Base-by-base conservation (phyloP, 306 rosid species). In the Vigna mungo region DNA sequence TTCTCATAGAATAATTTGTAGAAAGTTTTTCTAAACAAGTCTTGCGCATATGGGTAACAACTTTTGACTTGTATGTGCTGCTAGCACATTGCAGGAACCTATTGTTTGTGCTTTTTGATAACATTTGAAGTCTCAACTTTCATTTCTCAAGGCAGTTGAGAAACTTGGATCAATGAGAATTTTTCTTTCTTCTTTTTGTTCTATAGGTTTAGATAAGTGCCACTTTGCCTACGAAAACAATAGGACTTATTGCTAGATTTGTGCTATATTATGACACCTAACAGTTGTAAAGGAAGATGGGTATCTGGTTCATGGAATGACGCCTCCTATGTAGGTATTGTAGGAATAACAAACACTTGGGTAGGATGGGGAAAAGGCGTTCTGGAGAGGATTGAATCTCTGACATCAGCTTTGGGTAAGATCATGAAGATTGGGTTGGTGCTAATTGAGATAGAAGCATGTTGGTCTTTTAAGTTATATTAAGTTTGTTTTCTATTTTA, bases 251-350 rank as follows among this genome's bases (percentile, higher is more conserved):
- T 43, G 23, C 20, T 13, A 65, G 79, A 47, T 68, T 68, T 75
- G 55, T 20, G 36, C 41, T 25, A 21, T 18, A 55, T 34, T 30
- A 17, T 62, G 67, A 17, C 58, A 49, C 2, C 25, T 20, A 62
- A 36, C 51, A 39, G 66, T 23, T 7, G 2, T 43, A 27, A 30
- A 74, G 54, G 20, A 56, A 47, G 78, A 51, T 64, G 60, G 0
- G n/a, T 71, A 49, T 61, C n/a, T 51, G 41, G n/a, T 68, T 72
- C 32, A 36, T 58, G n/a, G 64, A 65, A 43, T 51, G 69, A 23
- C 54, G 11, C 55, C 53, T 14, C 1, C 2, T 17, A 10, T 63
- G 41, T 77, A 52, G 54, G 37, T 49, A 44, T 8, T 18, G 48
- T 46, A 78, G 41, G 43, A 34, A 23, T 49, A 9, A 11, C 18